Percentiles rank a stretch among this genome's conserved stretches.
Evolutionary conservation across 2,329 filamentous ascomycete species (phyloP).

Genomic region (Alternaria triticina): DNA sequence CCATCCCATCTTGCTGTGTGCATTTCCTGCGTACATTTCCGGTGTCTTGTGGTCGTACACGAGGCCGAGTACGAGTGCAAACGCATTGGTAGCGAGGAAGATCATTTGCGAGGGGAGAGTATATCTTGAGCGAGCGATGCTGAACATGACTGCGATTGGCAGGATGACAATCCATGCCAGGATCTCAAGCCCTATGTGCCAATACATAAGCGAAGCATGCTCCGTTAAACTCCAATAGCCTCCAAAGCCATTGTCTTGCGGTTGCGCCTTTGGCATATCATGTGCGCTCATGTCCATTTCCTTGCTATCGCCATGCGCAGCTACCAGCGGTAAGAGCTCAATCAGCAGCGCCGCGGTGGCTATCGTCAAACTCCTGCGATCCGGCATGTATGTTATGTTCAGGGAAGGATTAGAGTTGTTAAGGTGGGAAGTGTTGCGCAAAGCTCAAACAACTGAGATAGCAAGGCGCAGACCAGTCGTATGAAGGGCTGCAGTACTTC

Average conservation of each 20-base stretch:
- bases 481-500: neutral
- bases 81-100: slow-evolving; percentile 53
- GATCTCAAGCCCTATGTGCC: slow-evolving; percentile 74
- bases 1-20: slow-evolving; percentile 91
- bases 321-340: slow-evolving; percentile 47
- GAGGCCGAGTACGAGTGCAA: slow-evolving; percentile 49
- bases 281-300: slow-evolving; percentile 37
- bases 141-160: slow-evolving; percentile 82
- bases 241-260: slow-evolving; percentile 28
- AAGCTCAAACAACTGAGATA: neutral
- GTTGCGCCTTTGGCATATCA: slow-evolving; percentile 22
- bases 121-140: slow-evolving; percentile 77
- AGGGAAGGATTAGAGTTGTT: neutral
- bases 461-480: neutral
- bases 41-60: slow-evolving; percentile 80
- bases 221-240: slow-evolving; percentile 67
- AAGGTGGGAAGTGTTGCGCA: neutral
- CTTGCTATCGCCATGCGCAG: slow-evolving; percentile 51
- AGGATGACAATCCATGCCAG: slow-evolving; percentile 75
- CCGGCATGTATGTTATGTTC: slow-evolving; percentile 36
- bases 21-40: slow-evolving; percentile 84
- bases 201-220: slow-evolving; percentile 65
- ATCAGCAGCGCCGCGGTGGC: slow-evolving; percentile 50
- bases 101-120: slow-evolving; percentile 71
- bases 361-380: slow-evolving; percentile 25